Conservation (phyloP, 2,329 filamentous ascomycete genomes). For the Xylariaceae sp. region DNA sequence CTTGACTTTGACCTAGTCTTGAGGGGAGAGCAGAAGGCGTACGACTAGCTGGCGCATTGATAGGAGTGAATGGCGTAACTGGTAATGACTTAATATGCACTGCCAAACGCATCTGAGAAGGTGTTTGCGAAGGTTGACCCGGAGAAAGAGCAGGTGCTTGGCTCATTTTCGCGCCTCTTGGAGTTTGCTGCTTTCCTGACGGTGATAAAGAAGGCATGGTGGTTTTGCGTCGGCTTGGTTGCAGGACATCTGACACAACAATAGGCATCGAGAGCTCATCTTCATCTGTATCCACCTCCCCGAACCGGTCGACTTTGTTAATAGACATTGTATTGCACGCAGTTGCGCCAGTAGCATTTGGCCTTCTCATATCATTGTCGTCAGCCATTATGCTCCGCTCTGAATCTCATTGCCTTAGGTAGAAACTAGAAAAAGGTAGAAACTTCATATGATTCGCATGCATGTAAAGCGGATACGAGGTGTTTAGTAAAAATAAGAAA, state of each 20-base stretch:
- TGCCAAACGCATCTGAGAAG: constrained; percentile 27
- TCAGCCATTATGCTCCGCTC: constrained; percentile 14
- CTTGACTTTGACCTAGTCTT: constrained; percentile 9
- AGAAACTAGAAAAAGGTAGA: not conserved
- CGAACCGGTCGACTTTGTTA: not conserved
- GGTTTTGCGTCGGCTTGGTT: not conserved
- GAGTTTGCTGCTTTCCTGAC: constrained; percentile 7
- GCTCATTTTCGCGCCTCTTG: constrained; percentile 1
- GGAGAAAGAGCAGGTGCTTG: constrained; percentile 4
- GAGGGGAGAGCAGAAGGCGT: constrained; percentile 6
- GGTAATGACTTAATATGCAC: constrained; percentile 37
- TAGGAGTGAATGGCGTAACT: constrained; percentile 25
- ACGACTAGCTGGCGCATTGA: constrained; percentile 16
- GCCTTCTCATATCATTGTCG: not conserved
- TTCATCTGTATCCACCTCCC: not conserved
- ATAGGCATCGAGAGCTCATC: constrained; percentile 2
- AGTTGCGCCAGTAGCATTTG: not conserved
- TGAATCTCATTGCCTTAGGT: not conserved
- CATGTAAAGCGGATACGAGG: not conserved
- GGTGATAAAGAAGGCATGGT: constrained; percentile 13
- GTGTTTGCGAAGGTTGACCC: constrained; percentile 15
- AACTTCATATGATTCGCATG: not conserved
- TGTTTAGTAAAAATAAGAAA: too few species aligned
- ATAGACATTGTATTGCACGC: constrained; percentile 6
- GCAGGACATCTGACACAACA: constrained; percentile 23